Base-by-base conservation (phyloP, 306 rosid species). In the Quercus agrifolia region DNA sequence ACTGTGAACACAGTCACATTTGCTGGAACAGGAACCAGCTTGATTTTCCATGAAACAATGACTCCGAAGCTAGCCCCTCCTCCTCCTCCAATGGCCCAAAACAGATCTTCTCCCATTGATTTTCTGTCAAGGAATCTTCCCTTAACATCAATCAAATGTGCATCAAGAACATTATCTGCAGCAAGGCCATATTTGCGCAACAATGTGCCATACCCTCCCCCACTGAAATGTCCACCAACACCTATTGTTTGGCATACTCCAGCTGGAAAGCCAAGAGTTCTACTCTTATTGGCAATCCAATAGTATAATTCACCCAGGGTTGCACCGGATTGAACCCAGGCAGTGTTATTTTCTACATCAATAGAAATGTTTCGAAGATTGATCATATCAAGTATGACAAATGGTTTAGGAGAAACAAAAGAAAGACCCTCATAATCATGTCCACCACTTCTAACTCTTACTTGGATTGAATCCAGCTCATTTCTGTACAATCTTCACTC, bases 351-450 rank as follows among this genome's bases (percentile, higher is more conserved):
- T 5, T 62, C 57, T 1, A 5, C 74, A 1, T 73, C 68, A 25
- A 79, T 46, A 13, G 2, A 20, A 2, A 80, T 38, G 0, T 73
- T 33, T 3, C 70, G 74, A 5, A 80, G 70, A 15, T 80, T 80
- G 9, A 80, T 64, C 1, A 80, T 5, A 62, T 80, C 83, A 0
- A 80, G 28, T 1, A 80, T n/a, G 4, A 80, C 35, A 6, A 80
- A 80, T 0, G 83, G 19, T 8, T 55, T 51, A 0, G 66, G 20
- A 1, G 83, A 80, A 64, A 80, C 83, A 9, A 64, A 80, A 18
- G 83, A 80, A 33, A 80, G 83, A 10, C 83, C 83, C 52, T 80
- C 83, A 3, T 54, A 80, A 44, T 80, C 83, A 5, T 80, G 83
- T 17, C 79, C 79, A 1, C 83, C 83, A 2, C 83, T 79, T 23